Evolutionary conservation across 352 stramenopile species (phyloP).

Genomic region (Sclerospora graminicola): DNA sequence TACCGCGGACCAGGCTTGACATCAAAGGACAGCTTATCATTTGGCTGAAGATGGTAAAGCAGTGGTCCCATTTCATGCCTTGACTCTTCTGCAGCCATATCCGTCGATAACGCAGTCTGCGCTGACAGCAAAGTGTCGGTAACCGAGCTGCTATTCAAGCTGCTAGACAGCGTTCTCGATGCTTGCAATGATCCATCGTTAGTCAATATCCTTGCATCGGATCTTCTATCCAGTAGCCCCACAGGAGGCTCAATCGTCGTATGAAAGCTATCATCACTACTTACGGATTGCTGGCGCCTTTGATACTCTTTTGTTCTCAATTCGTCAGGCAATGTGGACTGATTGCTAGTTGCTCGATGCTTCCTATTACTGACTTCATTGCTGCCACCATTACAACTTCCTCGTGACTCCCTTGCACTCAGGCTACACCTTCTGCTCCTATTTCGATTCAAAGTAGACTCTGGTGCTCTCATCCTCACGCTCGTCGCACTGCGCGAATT

Average conservation of each 20-base stretch:
- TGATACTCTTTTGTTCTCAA: conserved; percentile 1
- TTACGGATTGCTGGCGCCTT: conserved; percentile 12
- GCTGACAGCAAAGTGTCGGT: conserved; percentile 22
- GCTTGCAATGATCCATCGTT: not conserved
- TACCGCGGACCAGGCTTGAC: conserved; percentile 23
- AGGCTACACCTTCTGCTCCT: conserved; percentile 12
- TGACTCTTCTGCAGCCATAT: conserved; percentile 1
- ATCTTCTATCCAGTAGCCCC: conserved; percentile 2
- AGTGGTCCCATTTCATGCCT: conserved; percentile 9
- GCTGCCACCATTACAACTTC: conserved; percentile 11
- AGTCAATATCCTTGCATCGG: conserved; percentile 4
- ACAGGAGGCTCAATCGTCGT: conserved; percentile 15
- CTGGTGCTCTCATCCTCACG: conserved; percentile 12
- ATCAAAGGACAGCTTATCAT: conserved; percentile 31
- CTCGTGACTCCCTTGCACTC: conserved; percentile 8
- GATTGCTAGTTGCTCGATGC: conserved; percentile 9
- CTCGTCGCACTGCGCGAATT: conserved; percentile 12
- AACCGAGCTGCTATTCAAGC: conserved; percentile 12
- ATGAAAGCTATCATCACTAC: conserved; percentile 19
- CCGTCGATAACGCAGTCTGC: conserved; percentile 10
- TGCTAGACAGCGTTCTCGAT: conserved; percentile 9
- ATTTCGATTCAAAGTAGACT: conserved; percentile 12
- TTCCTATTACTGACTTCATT: conserved; percentile 2
- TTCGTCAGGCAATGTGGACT: conserved; percentile 12
- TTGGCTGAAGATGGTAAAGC: conserved; percentile 36